A percentile compares a stretch with the other conserved stretches of the same genome.
Evolutionary conservation across 2,329 filamentous ascomycete genomes (phyloP).

Genomic region (Fusarium denticulatum): DNA sequence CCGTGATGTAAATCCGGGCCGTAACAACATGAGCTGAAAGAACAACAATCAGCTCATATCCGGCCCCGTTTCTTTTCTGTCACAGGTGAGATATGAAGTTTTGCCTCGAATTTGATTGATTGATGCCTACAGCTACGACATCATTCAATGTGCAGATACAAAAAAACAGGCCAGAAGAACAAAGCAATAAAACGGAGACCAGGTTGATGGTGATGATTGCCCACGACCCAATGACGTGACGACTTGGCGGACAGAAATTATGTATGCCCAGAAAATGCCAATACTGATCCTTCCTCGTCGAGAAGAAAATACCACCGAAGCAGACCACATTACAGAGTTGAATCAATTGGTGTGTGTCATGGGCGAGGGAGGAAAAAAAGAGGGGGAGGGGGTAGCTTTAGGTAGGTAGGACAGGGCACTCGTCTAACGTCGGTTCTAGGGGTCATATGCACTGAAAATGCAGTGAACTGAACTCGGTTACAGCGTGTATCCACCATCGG

Average conservation of each 20-base stretch:
- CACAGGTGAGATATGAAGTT: not conserved
- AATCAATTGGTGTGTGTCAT: constrained; percentile 24
- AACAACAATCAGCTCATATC: constrained; percentile 7
- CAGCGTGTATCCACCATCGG: constrained; percentile 23
- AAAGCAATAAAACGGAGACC: constrained; percentile 19
- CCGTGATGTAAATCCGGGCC: constrained; percentile 12
- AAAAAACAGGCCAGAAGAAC: constrained; percentile 22
- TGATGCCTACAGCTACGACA: not conserved
- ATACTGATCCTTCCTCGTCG: constrained; percentile 26
- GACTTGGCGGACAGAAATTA: constrained; percentile 5
- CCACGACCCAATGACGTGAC: constrained; percentile 31
- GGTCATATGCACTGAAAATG: constrained; percentile 7
- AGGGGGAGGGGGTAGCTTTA: constrained; percentile 9
- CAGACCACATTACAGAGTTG: not conserved
- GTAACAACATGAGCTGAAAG: not conserved
- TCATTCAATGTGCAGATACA: constrained; percentile 14
- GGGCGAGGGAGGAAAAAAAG: not conserved
- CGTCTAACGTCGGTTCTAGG: constrained; percentile 40
- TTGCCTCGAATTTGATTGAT: too few relatives aligned
- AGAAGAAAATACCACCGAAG: constrained; percentile 23
- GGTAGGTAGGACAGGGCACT: constrained; percentile 1
- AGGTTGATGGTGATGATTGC: constrained; percentile 3
- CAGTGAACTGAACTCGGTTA: constrained; percentile 15
- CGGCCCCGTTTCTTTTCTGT: constrained; percentile 8
- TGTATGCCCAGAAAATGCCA: constrained; percentile 39